Evolutionary conservation across 768 basidiomycete species (phyloP).

Genomic region (Galerina sulciceps): DNA sequence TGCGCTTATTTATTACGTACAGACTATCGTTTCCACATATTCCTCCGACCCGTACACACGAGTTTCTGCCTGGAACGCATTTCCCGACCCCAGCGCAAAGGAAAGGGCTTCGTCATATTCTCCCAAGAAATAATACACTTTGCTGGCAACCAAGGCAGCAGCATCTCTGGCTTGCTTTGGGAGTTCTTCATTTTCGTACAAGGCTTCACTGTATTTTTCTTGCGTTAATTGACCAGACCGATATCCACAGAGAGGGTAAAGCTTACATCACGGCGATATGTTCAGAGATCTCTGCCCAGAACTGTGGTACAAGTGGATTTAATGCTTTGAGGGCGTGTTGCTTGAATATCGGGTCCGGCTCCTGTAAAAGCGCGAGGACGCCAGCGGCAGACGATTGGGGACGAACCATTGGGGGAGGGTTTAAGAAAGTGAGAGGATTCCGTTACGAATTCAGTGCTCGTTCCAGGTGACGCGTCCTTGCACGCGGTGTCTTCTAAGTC

Average conservation of each 20-base stretch:
- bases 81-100: constrained; percentile 91
- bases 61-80: constrained; percentile 80
- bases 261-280: constrained; percentile 87
- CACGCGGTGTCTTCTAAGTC: constrained; percentile 31
- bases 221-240: constrained; percentile 11
- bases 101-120: constrained; percentile 95
- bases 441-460: constrained; percentile 9
- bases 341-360: constrained; percentile 86
- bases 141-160: constrained; percentile 94
- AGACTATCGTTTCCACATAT: constrained; percentile 93
- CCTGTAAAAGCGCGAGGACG: constrained; percentile 88
- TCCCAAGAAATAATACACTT: constrained; percentile 96
- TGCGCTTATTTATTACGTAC: constrained; percentile 52
- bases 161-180: constrained; percentile 74
- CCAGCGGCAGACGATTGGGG: constrained; percentile 86
- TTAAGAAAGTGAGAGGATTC: constrained; percentile 25
- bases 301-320: constrained; percentile 84
- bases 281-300: constrained; percentile 99
- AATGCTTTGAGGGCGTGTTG: constrained; percentile 89
- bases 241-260: constrained; percentile 11
- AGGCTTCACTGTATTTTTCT: constrained; percentile 70
- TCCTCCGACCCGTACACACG: constrained; percentile 71
- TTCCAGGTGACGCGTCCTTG: constrained; percentile 49
- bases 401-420: constrained; percentile 55
- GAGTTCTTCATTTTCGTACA: constrained; percentile 85